Evolutionary conservation across 257 asterid species (phyloP), one percentile per base, ranked within the genome.

Genomic region (Leonotis leonurus): DNA sequence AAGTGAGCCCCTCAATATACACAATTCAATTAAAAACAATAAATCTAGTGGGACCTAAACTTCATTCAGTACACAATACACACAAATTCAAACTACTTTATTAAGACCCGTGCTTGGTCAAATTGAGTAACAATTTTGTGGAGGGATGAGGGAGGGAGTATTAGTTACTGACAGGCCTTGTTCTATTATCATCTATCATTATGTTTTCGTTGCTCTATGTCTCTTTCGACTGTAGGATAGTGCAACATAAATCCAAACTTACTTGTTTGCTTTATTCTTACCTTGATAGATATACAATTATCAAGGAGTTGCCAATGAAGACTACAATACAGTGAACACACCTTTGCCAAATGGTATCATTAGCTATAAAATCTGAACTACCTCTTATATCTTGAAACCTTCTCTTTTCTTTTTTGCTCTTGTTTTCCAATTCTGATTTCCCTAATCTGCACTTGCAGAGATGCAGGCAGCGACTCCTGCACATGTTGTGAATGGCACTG

Each of bases 391-490:
- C 58, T 58, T 54, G 39, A 39, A 24, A 52, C 25, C 3, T 20
- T 1, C 10, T 21, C 0, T n/a, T 55, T 17, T 33, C 18, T 52
- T 10, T 40, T 62, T n/a, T n/a, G n/a, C n/a, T n/a, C n/a, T n/a
- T n/a, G n/a, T n/a, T n/a, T 39, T 36, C 67, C n/a, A 13, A 30
- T 16, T 22, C 50, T 66, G 58, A 70, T 67, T 16, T 69, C 36
- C 29, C 13, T 37, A 40, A 22, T 72, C 53, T 80, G 67, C 59
- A 13, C 60, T 44, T 67, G 40, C 59, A 91, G 96, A 86, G 45
- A 67, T 86, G 75, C 90, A 80, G 77, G 97, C 90, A 10, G 89
- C 96, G 65, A 91, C 98, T 71, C 95, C 97, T 69, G 95, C 95
- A 64, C 90, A 90, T 54, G 76, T 74, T 61, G 95, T 70, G 77